Evolutionary conservation across 2,329 filamentous ascomycete species (phyloP).

Genomic region (Cladosporium sp.): DNA sequence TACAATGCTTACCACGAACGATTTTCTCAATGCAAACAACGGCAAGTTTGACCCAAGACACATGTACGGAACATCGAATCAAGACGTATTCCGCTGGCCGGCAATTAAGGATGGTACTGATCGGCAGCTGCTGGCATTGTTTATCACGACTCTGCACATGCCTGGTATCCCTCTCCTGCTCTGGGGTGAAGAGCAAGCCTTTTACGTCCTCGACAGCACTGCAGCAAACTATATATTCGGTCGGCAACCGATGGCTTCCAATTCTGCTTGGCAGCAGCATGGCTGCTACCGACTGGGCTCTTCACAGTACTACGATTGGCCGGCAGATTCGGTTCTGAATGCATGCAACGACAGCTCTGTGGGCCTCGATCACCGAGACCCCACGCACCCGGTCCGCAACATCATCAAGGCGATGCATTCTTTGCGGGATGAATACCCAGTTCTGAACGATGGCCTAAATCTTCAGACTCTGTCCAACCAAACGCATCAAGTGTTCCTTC

Average conservation of each 20-base stretch:
- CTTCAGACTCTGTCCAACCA: conserved; percentile 59
- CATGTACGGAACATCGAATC: conserved; percentile 65
- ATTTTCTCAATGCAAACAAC: conserved; percentile 61
- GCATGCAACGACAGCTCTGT: conserved; percentile 60
- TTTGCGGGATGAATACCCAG: conserved; percentile 57
- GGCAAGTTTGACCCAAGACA: conserved; percentile 64
- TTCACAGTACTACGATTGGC: conserved; percentile 59
- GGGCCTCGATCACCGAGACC: conserved; percentile 63
- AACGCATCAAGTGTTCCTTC: conserved; percentile 52
- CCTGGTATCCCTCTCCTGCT: conserved; percentile 61
- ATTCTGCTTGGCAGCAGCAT: conserved; percentile 64
- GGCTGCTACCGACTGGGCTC: conserved; percentile 62
- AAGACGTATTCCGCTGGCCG: conserved; percentile 67
- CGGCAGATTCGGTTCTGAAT: conserved; percentile 52
- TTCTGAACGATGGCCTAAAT: conserved; percentile 61
- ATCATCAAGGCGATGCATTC: conserved; percentile 63
- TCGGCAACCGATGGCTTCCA: conserved; percentile 61
- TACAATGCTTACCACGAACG: conserved; percentile 58
- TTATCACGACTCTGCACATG: conserved; percentile 60
- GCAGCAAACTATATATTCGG: conserved; percentile 67
- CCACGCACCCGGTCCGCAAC: conserved; percentile 61
- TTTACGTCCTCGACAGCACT: conserved; percentile 64
- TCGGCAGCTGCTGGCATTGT: conserved; percentile 59
- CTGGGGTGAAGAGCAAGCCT: conserved; percentile 69
- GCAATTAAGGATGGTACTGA: conserved; percentile 58